These are phyloP conservation scores for Jacaranda mimosifolia DNA, from an alignment of 257 asterid species.

Conservation along the genomic window DNA sequence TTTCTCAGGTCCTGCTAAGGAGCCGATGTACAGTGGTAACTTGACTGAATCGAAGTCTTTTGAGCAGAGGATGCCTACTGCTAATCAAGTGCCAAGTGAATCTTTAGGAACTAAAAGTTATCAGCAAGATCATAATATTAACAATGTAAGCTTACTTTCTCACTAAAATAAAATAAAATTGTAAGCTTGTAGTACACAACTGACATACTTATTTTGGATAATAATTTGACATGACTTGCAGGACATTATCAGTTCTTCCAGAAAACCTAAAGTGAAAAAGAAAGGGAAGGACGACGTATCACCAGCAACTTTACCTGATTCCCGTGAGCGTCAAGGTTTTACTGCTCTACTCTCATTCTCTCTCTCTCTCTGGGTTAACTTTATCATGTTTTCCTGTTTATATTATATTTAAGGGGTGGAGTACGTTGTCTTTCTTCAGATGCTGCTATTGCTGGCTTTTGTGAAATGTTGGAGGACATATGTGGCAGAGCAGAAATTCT, in stretches of 20 bases:
- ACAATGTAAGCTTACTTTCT: conserved; percentile 51
- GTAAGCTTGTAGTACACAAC: conserved; percentile 19
- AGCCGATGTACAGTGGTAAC: conserved; percentile 54
- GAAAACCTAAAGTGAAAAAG: conserved; percentile 79
- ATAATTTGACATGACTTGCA: conserved; percentile 50
- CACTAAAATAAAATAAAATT: background rate
- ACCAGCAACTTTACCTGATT: conserved; percentile 60
- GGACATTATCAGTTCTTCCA: conserved; percentile 74
- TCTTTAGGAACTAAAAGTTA: conserved; percentile 44
- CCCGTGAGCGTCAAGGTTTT: conserved; percentile 80
- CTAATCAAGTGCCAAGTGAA: conserved; percentile 50
- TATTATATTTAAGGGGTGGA: conserved; percentile 31
- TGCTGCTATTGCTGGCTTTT: conserved; percentile 70
- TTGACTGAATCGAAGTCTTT: conserved; percentile 56
- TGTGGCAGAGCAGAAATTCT: conserved; percentile 76
- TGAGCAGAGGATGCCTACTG: conserved; percentile 53
- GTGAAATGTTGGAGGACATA: conserved; percentile 78
- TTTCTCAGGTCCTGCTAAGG: conserved; percentile 88
- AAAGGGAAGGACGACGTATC: conserved; percentile 62
- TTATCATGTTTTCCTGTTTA: conserved; percentile 22
- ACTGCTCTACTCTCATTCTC: conserved; percentile 25
- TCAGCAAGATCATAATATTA: conserved; percentile 57
- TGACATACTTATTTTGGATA: conserved; percentile 34
- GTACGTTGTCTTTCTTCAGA: conserved; percentile 53
- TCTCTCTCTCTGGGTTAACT: conserved; percentile 5